Percentiles rank a stretch among this genome's conserved stretches.
phyloP scores from a whole-genome alignment of 768 basidiomycete species.

The Aureoboletus auriporus region DNA sequence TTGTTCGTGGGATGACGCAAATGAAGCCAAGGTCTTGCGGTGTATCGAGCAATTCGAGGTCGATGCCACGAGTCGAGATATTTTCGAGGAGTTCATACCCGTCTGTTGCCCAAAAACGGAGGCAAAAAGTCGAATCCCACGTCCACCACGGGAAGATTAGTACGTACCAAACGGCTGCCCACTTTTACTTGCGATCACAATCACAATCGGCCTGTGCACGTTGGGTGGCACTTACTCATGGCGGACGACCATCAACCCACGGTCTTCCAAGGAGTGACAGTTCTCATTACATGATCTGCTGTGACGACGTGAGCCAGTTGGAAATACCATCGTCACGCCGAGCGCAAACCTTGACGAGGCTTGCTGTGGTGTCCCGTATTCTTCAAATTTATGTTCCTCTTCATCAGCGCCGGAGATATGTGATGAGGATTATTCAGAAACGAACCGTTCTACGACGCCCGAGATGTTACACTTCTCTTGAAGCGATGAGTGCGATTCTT shows the following conservation, averaged over 20 bases:
- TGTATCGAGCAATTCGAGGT: not conserved
- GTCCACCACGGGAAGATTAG: not conserved
- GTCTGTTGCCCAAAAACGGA: slow-evolving; percentile 2
- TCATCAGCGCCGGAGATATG: not conserved
- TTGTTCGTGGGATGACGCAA: slow-evolving; percentile 3
- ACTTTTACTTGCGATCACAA: not conserved
- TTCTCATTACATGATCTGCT: not conserved
- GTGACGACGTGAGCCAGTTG: too few species aligned
- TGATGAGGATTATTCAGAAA: too few species aligned
- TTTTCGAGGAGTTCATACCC: not conserved
- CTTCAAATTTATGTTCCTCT: not conserved
- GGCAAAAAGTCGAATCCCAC: not conserved
- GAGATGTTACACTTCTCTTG: too few species aligned
- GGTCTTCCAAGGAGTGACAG: not conserved
- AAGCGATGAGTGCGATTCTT: too few species aligned
- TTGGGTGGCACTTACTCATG: not conserved
- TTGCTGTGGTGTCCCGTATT: not conserved
- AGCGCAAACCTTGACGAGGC: slow-evolving; percentile 1
- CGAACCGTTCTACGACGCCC: too few species aligned
- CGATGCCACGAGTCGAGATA: slow-evolving; percentile 7
- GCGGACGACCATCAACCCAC: not conserved
- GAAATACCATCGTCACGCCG: not conserved
- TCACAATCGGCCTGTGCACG: slow-evolving; percentile 1
- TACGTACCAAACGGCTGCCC: slow-evolving; percentile 14
- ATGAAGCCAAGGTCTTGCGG: slow-evolving; percentile 14